Evolutionary conservation across 306 rosid genomes (phyloP), one percentile per base, ranked within the genome.

Genomic region (Arachis stenosperma): DNA sequence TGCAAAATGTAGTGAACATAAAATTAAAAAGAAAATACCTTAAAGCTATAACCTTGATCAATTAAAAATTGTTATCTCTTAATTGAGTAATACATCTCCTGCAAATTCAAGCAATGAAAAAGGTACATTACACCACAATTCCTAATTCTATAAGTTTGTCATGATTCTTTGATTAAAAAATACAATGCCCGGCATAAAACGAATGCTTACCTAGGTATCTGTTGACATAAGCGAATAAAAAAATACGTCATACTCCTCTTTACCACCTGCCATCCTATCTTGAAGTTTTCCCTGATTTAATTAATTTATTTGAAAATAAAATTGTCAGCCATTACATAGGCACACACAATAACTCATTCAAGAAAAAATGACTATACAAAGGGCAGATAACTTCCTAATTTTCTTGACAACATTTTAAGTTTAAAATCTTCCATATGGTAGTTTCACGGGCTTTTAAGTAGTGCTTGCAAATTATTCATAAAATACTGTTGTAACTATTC

Each of bases 11-110:
- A 30, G 69, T 39, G 42, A 61, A 50, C 74, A 53, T 7, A 55
- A 51, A 54, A 41, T 43, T 50, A 37, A 47, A 65, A 65, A 52
- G 44, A 15, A 61, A 66, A 37, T 88, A 91, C 98, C 97, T 94
- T 94, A 80, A 94, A 94, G 83, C 98, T 94, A 81, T 94, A 94
- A 84, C 97, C 98, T 84, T 94, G 98, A 81, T 94, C 98, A 42
- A 94, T 91, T 86, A 94, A 85, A 88, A 94, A 94, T 81, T 91
- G 97, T 76, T 94, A 97, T 78, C 98, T 87, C 82, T 94, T 94
- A 71, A 91, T 94, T 54, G 97, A 94, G 81, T 94, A 94, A 79
- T 94, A 94, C 98, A 93, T 94, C 83, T 94, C 98, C 97, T 93
- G 90, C 68, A 84, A 48, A 75, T 65, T 72, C 73, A 82, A 59